Conservation (phyloP, 2,329 filamentous ascomycete species). For the Chaetomiaceae sp. region DNA sequence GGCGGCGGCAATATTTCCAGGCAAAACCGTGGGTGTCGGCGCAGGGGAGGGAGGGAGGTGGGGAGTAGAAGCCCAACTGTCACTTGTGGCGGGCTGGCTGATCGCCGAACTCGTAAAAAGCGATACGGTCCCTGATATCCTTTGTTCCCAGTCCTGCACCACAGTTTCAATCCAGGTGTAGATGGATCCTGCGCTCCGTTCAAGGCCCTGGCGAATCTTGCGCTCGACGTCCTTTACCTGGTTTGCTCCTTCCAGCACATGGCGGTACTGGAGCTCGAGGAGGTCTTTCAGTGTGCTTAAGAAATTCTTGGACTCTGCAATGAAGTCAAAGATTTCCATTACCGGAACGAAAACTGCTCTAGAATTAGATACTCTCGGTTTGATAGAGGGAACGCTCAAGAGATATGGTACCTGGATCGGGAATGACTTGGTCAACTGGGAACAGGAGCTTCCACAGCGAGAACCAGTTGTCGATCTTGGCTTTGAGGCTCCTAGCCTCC, state of each 20-base stretch:
- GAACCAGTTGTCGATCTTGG: slow-evolving; percentile 28
- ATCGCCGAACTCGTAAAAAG: slow-evolving; percentile 15
- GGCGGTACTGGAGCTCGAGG: slow-evolving; percentile 25
- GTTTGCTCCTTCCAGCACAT: slow-evolving; percentile 22
- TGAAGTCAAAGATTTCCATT: slow-evolving; percentile 27
- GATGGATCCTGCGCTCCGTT: slow-evolving; percentile 23
- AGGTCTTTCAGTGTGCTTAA: slow-evolving; percentile 21
- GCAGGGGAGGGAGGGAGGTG: slow-evolving; percentile 25
- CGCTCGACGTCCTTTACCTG: slow-evolving; percentile 18
- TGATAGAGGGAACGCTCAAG: background rate
- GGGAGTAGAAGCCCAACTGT: slow-evolving; percentile 21
- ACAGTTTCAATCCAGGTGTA: slow-evolving; percentile 28
- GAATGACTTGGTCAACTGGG: slow-evolving; percentile 20
- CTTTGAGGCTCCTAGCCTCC: slow-evolving; percentile 24
- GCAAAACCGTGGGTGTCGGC: slow-evolving; percentile 21
- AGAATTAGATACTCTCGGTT: background rate
- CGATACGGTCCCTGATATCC: slow-evolving; percentile 20
- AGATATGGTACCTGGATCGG: slow-evolving; percentile 19
- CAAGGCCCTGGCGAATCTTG: slow-evolving; percentile 26
- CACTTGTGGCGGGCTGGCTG: slow-evolving; percentile 11
- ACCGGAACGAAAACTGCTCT: slow-evolving; percentile 25
- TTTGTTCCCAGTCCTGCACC: slow-evolving; percentile 25
- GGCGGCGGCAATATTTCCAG: slow-evolving; percentile 5
- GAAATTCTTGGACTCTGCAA: slow-evolving; percentile 25
- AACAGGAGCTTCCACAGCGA: slow-evolving; percentile 28